Base-by-base conservation (phyloP, 257 asterid genomes). In the Plectranthus barbatus region DNA sequence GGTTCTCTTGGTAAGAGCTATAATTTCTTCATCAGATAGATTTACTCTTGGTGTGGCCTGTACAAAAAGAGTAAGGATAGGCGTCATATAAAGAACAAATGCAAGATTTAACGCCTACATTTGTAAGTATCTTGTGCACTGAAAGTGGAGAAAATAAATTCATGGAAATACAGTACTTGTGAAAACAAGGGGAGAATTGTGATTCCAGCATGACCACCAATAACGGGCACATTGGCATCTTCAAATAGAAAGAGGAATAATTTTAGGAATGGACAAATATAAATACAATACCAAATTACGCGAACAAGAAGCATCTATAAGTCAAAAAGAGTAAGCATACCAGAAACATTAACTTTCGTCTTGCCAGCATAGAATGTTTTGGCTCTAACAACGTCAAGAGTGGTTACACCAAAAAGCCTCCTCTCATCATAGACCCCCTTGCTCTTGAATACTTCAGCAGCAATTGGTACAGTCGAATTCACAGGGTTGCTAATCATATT, bases 131-230 rank as follows among this genome's bases (percentile, higher is more conserved):
- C 9, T 7, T 24, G 36, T 36, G 47, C 12, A 10, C 31, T 21
- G 2, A 11, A 56, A 56, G 42, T 5, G 33, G 6, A 20, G 14
- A 18, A 7, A 14, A 29, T 15, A 31, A 12, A 9, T 39, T 8
- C 42, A 20, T 26, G 62, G 15, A 42, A 10, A 14, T 15, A 45
- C 36, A 40, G 55, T 66, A 86, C 98, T 71, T 86, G 97, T 46
- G 99, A 90, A 78, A 93, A 84, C 79, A 90, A 77, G 29, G 99
- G 99, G 40, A 89, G 97, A 75, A 92, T 92, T 60, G 99, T 87
- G 45, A 90, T 56, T 73, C 99, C 97, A 40, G 95, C 96, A 73
- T 89, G 99, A 41, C 99, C 96, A 66, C 96, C 99, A 74, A 93
- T 75, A 13, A 92, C 97, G 10, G 99, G 97, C 13, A 89, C 91